Percentiles rank a stretch among this genome's conserved stretches.
Conservation (phyloP, 2,329 filamentous ascomycete species). For the Fusarium xyrophilum region DNA sequence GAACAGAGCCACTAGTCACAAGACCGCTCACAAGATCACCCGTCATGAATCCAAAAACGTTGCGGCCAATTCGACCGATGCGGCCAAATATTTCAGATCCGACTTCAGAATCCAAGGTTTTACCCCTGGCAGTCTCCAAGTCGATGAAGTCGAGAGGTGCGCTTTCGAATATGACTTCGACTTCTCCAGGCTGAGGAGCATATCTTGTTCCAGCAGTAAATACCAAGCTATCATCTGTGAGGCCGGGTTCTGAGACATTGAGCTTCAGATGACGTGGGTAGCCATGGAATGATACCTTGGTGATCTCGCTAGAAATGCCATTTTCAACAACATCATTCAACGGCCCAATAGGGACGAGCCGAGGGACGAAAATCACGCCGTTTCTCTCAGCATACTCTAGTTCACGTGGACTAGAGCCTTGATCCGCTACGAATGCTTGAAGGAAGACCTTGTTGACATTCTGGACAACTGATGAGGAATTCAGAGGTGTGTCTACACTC, state of each 20-base stretch:
- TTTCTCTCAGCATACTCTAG: slow-evolving; percentile 53
- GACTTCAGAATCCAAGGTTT: slow-evolving; percentile 42
- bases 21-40: slow-evolving; percentile 55
- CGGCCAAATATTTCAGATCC: slow-evolving; percentile 53
- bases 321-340: slow-evolving; percentile 57
- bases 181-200: slow-evolving; percentile 43
- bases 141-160: slow-evolving; percentile 49
- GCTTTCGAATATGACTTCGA: slow-evolving; percentile 51
- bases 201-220: slow-evolving; percentile 34
- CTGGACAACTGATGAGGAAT: background rate
- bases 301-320: slow-evolving; percentile 4
- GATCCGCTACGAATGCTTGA: slow-evolving; percentile 30
- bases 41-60: slow-evolving; percentile 42
- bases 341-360: slow-evolving; percentile 49
- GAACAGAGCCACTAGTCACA: slow-evolving; percentile 46
- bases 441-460: slow-evolving; percentile 41
- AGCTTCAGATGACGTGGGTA: slow-evolving; percentile 33
- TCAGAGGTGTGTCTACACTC: background rate
- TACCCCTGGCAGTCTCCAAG: slow-evolving; percentile 46
- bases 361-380: slow-evolving; percentile 52
- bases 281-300: slow-evolving; percentile 34
- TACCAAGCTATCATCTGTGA: slow-evolving; percentile 36
- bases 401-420: slow-evolving; percentile 42
- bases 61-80: slow-evolving; percentile 46
- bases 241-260: slow-evolving; percentile 37